Evolutionary conservation across 805 yeast genomes (phyloP), one percentile per base, ranked within the genome.

Genomic region (Torulaspora maleeae): DNA sequence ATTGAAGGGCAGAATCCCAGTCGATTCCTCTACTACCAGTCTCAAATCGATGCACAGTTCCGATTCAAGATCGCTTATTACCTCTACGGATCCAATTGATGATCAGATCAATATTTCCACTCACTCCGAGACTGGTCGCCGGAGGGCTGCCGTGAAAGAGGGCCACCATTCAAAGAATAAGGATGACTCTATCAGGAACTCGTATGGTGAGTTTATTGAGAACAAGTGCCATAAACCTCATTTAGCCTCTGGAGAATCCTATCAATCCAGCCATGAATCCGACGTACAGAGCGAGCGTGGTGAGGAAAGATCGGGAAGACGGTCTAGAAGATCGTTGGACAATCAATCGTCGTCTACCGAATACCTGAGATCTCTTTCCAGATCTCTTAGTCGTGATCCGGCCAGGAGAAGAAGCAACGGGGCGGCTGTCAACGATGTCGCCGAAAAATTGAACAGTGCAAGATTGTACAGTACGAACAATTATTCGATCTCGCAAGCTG

Each of bases 201-300:
- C 65, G 2, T 55, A 57, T 39, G 66, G 66, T 28, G 63, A 61
- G 44, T 46, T 51, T 24, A 60, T 63, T 41, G 45, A 48, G n/a
- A 53, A 53, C 44, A 45, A 52, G 33, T 54, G 58, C 3, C 56
- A 57, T 10, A 70, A 60, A 45, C 88, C 89, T 1, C 86, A 83
- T 64, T 70, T 84, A 55, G 90, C 91, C 2, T 72, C 85, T 49
- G 93, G 91, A 29, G 90, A 83, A 51, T 80, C 89, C 1, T 83
- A 83, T 59, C 85, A 82, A 55, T 75, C 77, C 55, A 77, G 80
- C 9, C 70, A 73, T 40, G 78, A 74, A 24, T 57, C 69, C 13
- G 68, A 66, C 44, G 19, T 27, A 13, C 42, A 40, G 13, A 47
- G 36, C 16, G 46, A 52, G 12, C 39, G 29, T 22, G 41, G 36